Conservation (phyloP, 2,329 filamentous ascomycete species). For the Hypoxylon sp. region DNA sequence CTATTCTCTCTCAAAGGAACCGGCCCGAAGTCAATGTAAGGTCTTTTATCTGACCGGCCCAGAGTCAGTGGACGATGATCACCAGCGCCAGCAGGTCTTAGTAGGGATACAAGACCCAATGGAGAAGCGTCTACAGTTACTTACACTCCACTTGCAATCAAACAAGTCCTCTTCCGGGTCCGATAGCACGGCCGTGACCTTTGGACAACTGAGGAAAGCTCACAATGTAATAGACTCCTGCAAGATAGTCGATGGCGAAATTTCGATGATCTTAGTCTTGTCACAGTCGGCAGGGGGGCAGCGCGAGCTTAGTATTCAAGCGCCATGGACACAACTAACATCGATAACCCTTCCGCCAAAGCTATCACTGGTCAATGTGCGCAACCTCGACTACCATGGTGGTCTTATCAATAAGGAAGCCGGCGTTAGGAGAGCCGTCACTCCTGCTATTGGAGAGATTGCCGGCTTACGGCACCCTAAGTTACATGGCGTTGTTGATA, state of each 20-base stretch:
- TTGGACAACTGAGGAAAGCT: conserved; percentile 67
- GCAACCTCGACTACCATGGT: conserved; percentile 68
- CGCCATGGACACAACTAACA: conserved; percentile 79
- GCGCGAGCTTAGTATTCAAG: conserved; percentile 77
- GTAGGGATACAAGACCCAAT: conserved; percentile 77
- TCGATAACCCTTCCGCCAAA: conserved; percentile 70
- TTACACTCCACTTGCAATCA: conserved; percentile 69
- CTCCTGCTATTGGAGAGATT: conserved; percentile 61
- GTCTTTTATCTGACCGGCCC: conserved; percentile 76
- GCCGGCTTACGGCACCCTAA: conserved; percentile 68
- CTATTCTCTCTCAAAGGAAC: conserved; percentile 67
- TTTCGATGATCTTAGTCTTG: conserved; percentile 77
- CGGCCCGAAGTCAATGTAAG: conserved; percentile 66
- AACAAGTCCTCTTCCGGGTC: conserved; percentile 45
- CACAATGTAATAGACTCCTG: conserved; percentile 79
- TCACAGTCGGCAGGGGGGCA: conserved; percentile 73
- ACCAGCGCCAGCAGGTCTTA: conserved; percentile 66
- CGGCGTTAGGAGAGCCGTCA: conserved; percentile 59
- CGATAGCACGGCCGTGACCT: conserved; percentile 58
- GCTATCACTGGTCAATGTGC: conserved; percentile 69
- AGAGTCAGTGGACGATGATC: conserved; percentile 64
- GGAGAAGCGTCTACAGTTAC: conserved; percentile 74
- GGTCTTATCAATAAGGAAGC: conserved; percentile 66
- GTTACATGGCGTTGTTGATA: conserved; percentile 71
- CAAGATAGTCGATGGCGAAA: conserved; percentile 73